Base-by-base conservation (phyloP, 2,329 filamentous ascomycete genomes). In the Dothidotthia symphoricarpi region DNA sequence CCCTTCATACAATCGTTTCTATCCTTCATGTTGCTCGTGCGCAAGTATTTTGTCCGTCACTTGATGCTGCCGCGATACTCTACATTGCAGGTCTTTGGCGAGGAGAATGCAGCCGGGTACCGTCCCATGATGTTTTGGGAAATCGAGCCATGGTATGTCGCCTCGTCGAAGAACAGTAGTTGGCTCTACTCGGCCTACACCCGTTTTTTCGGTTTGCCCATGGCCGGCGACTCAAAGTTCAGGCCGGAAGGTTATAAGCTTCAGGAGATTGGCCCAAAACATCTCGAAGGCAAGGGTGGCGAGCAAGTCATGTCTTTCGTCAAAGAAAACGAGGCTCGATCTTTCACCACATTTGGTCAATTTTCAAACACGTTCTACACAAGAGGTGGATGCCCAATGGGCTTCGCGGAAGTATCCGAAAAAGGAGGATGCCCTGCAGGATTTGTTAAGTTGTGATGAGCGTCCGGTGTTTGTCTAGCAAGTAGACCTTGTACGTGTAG, bases 251-350 rank as follows among this genome's bases (percentile, higher is more conserved):
- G 33, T 1, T 39, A 36, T 16, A 42, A 28, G 28, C 19, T 42
- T n/a, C 35, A 43, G 16, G 43, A 34, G 29, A 36, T 46, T 29
- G 39, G 33, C 9, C 43, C 36, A 16, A 40, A 34, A 30, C 28
- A 43, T 31, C 28, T 43, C 2, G 33, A 39, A 24, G 40, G 41
- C 17, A 46, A 39, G 31, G 43, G 43, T 24, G 32, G 36, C 4
- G 35, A 33, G 5, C 14, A 40, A 16, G 32, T 43, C 16, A 24
- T 43, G 36, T 36, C 36, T 16, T 46, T 46, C 16, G 43, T 35
- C 3, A 27, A 28, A 25, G 24, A 16, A 14, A 29, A 29, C 13
- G 24, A 28, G 24, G 35, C 33, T 9, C 26, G 32, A 14, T 30
- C 38, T 16, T 46, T 42, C 22, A 34, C 33, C 17, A 39, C 36